A percentile compares a stretch with the other conserved stretches of the same genome.
Conservation (phyloP, 169 alveolate genomes). For the Cryptosporidium viatorum region DNA sequence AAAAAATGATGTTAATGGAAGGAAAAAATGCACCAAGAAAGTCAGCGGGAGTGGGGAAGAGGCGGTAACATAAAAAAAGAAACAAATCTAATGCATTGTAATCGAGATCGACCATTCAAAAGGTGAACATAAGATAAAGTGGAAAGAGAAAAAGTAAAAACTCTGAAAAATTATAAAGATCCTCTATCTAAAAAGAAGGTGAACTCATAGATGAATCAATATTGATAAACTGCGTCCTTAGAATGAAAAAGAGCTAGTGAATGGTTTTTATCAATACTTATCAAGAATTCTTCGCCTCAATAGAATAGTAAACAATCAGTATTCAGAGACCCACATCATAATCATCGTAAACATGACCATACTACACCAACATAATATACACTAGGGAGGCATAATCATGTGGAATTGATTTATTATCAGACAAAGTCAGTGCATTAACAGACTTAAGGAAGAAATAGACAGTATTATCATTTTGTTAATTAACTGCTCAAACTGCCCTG, state of each 20-base stretch:
- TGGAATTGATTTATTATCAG: neutral
- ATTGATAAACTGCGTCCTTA: neutral
- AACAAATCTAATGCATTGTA: neutral
- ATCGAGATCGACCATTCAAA: neutral
- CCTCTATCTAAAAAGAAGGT: neutral
- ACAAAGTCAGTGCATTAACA: neutral
- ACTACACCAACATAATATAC: neutral
- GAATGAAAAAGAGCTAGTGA: neutral
- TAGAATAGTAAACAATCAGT: neutral
- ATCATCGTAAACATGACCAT: neutral
- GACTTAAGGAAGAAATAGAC: neutral
- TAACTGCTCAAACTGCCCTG: no score
- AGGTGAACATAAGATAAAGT: neutral
- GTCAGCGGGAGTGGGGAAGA: neutral
- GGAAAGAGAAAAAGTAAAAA: neutral
- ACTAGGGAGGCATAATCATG: neutral
- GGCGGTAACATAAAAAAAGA: neutral
- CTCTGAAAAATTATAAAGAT: constrained; percentile 19
- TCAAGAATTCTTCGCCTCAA: neutral
- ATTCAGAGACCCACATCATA: neutral
- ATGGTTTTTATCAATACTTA: neutral
- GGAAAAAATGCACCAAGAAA: neutral
- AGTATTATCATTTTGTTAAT: neutral
- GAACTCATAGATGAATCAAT: neutral
- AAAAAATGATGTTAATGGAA: neutral